Base-by-base conservation (phyloP, 805 yeast genomes). In the Tetrapisispora nanseiensis region DNA sequence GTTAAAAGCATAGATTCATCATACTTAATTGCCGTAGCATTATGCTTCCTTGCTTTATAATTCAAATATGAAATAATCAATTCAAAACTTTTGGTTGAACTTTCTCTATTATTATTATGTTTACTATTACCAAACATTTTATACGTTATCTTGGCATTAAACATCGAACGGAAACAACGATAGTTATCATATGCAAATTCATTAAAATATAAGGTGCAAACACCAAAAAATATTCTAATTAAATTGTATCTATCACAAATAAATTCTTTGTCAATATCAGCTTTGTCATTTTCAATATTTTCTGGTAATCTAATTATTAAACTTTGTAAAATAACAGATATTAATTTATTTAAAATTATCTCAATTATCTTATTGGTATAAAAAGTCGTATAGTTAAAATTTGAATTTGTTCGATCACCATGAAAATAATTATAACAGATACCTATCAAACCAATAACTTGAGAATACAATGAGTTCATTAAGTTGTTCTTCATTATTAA, bases 101-200 rank as follows among this genome's bases (percentile, higher is more conserved):
- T 33, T 6, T 33, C 37, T 10, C 22, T 33, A 4, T 21, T 23
- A 33, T 22, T 22, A 15, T 21, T 33, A 5, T 42, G 47, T 12
- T 41, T 44, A 11, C 56, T 53, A 22, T 52, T 40, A 27, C 48
- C 49, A 40, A 56, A 47, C 16, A 56, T 52, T 37, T 55, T 57
- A 34, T 52, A 57, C 27, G 46, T 45, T 6, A 60, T 47, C 39
- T 59, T 59, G 4, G 56, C 55, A 8, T 54, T 46, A 35, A 60
- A 60, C 57, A 60, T 51, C 34, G 54, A 54, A 41, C 50, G 55
- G 37, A 59, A 60, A 35, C 56, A 44, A 18, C 57, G 51, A 36
- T 57, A 59, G 36, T 57, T 55, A 21, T 56, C 58, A n/a, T 47
- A 44, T 2, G 55, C 59, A 40, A 58, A 50, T 38, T 57, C 57